Evolutionary conservation across 768 basidiomycete genomes (phyloP), one percentile per base, ranked within the genome.

Genomic region (Suillus weaverae): DNA sequence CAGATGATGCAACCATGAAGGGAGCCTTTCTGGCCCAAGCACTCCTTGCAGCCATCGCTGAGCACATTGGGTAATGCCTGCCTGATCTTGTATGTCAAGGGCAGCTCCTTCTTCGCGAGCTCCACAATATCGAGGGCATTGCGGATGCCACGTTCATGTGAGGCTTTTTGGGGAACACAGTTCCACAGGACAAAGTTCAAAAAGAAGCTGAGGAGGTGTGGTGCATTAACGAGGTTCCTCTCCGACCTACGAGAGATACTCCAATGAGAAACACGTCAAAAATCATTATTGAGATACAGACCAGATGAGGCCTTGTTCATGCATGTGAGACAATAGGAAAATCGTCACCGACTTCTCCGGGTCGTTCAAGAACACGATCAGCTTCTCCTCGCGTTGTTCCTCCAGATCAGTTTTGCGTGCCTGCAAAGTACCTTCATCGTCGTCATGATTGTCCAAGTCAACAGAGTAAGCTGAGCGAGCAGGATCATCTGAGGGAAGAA

Each of bases 301-400:
- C 91, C 88, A 92, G 62, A 87, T 82, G 55, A 90, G 80, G 32
- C 92, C 92, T 63, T 86, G 85, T 62, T 86, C 83, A 41, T 85
- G 81, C 77, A 87, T 88, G 68, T 86, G 84, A 5, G 89, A 89
- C 0, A 90, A 89, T 65, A 94, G 78, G 74, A 92, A 94, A 22
- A 91, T 80, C 62, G 80, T 85, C 61, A 89, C 76, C 36, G 79
- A 74, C 10, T 72, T 74, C 67, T 86, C 89, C 0, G 92, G 89
- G 62, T 90, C 81, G 46, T 81, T 75, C 64, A 94, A 75, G 73
- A 94, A 94, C 5, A 73, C 66, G 0, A 79, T 70, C 61, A 87
- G 75, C 35, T 78, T 78, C 26, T 83, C 80, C 35, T 84, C 84
- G 59, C 79, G 80, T 20, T 71, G 64, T 4, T 77, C 76, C 41